Base-by-base conservation (phyloP, 2,329 filamentous ascomycete species). In the Diaporthe citriasiana region DNA sequence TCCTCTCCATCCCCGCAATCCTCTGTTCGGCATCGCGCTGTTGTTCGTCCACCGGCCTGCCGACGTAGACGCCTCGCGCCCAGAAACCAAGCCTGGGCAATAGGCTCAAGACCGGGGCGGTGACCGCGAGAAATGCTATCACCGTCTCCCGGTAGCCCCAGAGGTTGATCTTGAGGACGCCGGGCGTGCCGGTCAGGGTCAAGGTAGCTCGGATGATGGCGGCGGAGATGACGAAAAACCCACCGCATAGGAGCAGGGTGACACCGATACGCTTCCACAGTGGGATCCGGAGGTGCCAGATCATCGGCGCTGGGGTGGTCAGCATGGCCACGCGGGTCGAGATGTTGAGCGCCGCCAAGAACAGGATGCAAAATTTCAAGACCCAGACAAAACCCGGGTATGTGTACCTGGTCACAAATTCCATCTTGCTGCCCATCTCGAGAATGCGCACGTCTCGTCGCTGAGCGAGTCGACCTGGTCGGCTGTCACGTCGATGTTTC, bases 171-270 rank as follows among this genome's bases (percentile, higher is more conserved):
- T 77, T 80, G 74, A 80, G 79, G 27, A 78, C 73, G 27, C 78
- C 77, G 1, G 78, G 77, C 3, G 73, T 45, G 1, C 76, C 77
- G 5, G 57, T 55, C 5, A 80, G 74, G 0, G 78, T 80, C 17
- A 75, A 50, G 1, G 76, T 47, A 1, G 77, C 78, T 0, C 78
- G 76, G 17, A 79, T 69, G 38, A 80, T 63, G 0, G 78, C 79
- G 6, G 78, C 79, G 0, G 76, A 78, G 40, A 80, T 79, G 40
- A 80, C 74, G 47, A 80, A 80, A 5, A 80, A 17, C 8, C 77
- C 79, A 2, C 78, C 79, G 3, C 76, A 79, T 1, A 80, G 71
- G 12, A 79, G 71, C 12, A 79, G 30, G 9, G 73, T 70, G 19
- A 77, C 55, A 7, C 73, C 71, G 10, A 76, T 1, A 22, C 75